Percentiles rank a stretch among this genome's conserved stretches.
Evolutionary conservation across 1,139 yeast genomes (phyloP).

Genomic region (Sugiyamaella castrensis): DNA sequence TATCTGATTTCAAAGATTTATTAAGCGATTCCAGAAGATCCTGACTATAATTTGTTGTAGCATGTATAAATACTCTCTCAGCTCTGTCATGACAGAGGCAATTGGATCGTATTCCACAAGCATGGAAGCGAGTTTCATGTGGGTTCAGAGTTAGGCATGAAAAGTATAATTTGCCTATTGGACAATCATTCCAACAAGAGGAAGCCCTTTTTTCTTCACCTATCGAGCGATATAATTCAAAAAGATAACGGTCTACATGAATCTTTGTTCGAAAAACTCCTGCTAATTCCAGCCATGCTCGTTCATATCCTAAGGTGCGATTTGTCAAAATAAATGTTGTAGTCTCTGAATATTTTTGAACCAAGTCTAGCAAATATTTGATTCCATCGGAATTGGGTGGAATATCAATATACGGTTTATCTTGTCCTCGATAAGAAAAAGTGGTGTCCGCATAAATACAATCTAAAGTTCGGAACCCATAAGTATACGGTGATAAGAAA

Average conservation of each 20-base stretch:
- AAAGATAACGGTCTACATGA: conserved; percentile 37
- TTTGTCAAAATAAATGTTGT: conserved; percentile 46
- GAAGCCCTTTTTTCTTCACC: not conserved
- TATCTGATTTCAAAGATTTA: too few relatives aligned
- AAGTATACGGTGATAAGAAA: conserved; percentile 45
- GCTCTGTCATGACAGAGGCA: too few relatives aligned
- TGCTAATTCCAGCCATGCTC: conserved; percentile 48
- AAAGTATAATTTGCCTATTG: too few relatives aligned
- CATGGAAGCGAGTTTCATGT: conserved; percentile 35
- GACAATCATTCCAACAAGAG: too few relatives aligned
- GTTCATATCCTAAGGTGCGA: conserved; percentile 54
- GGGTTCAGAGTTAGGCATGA: conserved; percentile 25
- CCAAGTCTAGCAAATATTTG: conserved; percentile 35
- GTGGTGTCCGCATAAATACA: conserved; percentile 58
- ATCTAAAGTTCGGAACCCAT: conserved; percentile 41
- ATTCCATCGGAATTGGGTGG: conserved; percentile 47
- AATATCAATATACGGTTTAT: conserved; percentile 48
- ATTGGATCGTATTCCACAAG: conserved; percentile 25
- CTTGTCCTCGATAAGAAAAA: conserved; percentile 45
- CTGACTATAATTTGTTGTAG: too few relatives aligned
- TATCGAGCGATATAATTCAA: conserved; percentile 22
- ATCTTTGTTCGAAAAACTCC: conserved; percentile 38
- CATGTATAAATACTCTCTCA: too few relatives aligned
- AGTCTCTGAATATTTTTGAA: conserved; percentile 47
- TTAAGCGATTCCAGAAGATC: too few relatives aligned